Evolutionary conservation across 371 early-diverging fungal species (phyloP).

Genomic region (Mortierella sp.): DNA sequence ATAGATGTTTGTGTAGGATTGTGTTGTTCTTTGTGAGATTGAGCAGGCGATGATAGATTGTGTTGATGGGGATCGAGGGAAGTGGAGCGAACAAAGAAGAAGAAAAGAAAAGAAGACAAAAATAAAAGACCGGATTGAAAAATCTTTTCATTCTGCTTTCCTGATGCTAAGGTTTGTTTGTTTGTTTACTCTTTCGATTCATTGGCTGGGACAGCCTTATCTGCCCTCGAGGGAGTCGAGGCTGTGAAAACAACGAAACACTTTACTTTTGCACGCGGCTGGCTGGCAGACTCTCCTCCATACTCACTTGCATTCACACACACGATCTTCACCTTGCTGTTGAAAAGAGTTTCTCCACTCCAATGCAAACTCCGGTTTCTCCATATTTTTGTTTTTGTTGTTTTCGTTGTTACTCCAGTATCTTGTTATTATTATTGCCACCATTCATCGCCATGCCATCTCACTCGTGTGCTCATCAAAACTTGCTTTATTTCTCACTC

Average conservation of each 20-base stretch:
- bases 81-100: conserved; percentile 20
- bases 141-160: conserved; percentile 3
- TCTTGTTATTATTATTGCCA: neutral
- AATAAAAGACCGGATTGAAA: conserved; percentile 11
- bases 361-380: conserved; percentile 1
- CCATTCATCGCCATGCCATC: neutral
- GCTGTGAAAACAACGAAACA: too few species aligned
- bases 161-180: neutral
- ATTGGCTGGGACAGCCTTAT: conserved; percentile 10
- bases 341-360: neutral
- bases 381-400: neutral
- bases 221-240: neutral
- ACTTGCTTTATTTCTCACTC: neutral
- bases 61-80: neutral
- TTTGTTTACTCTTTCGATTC: neutral
- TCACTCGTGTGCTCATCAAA: neutral
- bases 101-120: neutral
- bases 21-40: neutral
- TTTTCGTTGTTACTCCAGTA: neutral
- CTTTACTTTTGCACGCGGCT: too few species aligned
- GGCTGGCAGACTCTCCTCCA: too few species aligned
- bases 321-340: neutral
- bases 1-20: neutral
- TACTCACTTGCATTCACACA: neutral
- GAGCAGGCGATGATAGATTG: neutral